Evolutionary conservation across 345 rosid genomes (phyloP), one percentile per base, ranked within the genome.

Genomic region (Anacardium occidentale): DNA sequence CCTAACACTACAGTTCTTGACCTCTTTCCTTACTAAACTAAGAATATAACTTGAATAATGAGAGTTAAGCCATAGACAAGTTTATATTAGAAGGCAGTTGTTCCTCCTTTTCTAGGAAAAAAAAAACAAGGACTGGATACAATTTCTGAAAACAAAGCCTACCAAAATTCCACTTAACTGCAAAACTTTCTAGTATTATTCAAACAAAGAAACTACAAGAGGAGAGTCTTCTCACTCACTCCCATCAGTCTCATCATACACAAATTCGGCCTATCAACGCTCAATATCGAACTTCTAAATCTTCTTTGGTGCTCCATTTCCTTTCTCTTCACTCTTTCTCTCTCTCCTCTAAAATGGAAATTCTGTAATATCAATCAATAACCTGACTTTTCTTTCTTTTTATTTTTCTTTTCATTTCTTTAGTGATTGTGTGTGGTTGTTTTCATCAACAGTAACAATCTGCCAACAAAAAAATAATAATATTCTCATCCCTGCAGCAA

Each of bases 171-270:
- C 44, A 21, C 12, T 26, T 6, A 40, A 42, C 2, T 4, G 22
- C 42, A 42, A 48, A 20, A 8, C 51, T 75, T 70, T 78, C 71
- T 62, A 62, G 71, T 55, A 72, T 74, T 76, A 71, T 65, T 67
- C 65, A 69, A 77, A 72, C 57, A 65, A 64, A 63, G 42, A 68
- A 74, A 62, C 24, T 8, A 50, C 54, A 12, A 72, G 24, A 21
- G 5, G 44, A 64, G 61, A 64, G 59, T 67, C 69, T 63, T 13
- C 64, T 71, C 71, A 22, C 75, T 57, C 55, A 56, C 34, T 53
- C 75, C 76, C 82, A 73, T 73, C 79, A 69, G 44, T 79, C 83
- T 71, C 67, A 45, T 71, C 79, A 37, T 25, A n/a, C 4, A 6
- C 10, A 37, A 37, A 37, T 37, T 37, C 42, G 7, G 42, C 42